Percentiles rank a stretch among this genome's conserved stretches.
Conservation (phyloP, 2,329 filamentous ascomycete genomes). For the Trichoderma aggressivum region DNA sequence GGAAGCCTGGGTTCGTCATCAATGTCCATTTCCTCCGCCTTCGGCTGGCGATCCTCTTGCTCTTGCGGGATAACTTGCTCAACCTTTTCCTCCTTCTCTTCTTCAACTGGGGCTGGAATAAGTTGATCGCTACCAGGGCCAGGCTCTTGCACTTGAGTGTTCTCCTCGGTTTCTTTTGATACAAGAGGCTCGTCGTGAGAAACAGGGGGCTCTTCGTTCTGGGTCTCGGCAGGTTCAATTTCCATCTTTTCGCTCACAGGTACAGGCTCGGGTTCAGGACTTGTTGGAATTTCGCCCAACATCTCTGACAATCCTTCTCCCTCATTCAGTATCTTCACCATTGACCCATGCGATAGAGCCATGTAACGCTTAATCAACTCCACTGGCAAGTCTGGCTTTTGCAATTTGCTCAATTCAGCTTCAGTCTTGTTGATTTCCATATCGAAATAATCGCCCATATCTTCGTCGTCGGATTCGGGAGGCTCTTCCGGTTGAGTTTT, state of each 20-base stretch:
- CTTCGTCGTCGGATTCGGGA: conserved; percentile 54
- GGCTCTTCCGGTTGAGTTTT: conserved; percentile 31
- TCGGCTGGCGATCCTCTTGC: conserved; percentile 31
- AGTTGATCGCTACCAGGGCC: background rate
- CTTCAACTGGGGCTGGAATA: background rate
- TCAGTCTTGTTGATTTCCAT: conserved; percentile 52
- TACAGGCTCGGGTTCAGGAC: background rate
- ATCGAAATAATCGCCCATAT: conserved; percentile 56
- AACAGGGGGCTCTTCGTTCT: background rate
- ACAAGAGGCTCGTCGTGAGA: background rate
- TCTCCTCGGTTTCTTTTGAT: background rate
- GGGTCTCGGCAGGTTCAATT: background rate
- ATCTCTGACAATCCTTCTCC: conserved; percentile 42
- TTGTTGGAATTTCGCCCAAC: conserved; percentile 34
- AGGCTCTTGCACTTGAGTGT: background rate
- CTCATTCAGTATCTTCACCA: conserved; percentile 46
- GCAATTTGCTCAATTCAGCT: conserved; percentile 46
- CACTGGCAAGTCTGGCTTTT: conserved; percentile 38
- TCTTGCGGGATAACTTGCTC: conserved; percentile 22
- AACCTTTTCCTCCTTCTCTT: conserved; percentile 1
- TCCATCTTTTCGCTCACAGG: background rate
- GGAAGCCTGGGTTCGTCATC: conserved; percentile 26
- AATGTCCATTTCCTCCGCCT: conserved; percentile 42
- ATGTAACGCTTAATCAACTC: conserved; percentile 47
- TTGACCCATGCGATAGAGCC: conserved; percentile 46